Percentiles rank a stretch among this genome's conserved stretches.
Conservation (phyloP, 495 filamentous ascomycete species). For the Penicillium atrosanguineum region DNA sequence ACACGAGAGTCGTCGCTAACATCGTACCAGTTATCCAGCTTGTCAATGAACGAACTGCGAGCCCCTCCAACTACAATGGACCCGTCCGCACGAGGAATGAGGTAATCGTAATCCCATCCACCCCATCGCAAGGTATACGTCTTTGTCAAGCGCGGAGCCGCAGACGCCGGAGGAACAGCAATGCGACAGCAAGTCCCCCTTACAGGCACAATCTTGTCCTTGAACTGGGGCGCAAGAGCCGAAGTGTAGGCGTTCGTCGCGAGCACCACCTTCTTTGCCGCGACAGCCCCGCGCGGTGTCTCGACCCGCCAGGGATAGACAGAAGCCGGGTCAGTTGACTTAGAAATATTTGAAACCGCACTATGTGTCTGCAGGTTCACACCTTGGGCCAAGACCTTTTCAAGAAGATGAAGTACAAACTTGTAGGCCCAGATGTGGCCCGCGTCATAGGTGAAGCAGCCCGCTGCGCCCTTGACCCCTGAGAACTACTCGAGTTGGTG, state of each 20-base stretch:
- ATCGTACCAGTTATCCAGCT: conserved; percentile 45
- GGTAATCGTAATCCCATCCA: conserved; percentile 43
- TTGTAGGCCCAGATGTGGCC: conserved; percentile 78
- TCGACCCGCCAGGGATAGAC: conserved; percentile 38
- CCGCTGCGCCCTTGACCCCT: conserved; percentile 46
- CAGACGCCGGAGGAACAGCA: conserved; percentile 20
- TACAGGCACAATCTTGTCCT: conserved; percentile 72
- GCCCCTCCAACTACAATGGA: conserved; percentile 55
- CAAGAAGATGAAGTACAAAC: conserved; percentile 65
- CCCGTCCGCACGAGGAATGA: conserved; percentile 49
- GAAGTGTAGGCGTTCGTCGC: conserved; percentile 82
- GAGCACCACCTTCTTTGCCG: conserved; percentile 61
- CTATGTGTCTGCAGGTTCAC: conserved; percentile 82
- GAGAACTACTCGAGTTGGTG: conserved; percentile 27
- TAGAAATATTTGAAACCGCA: conserved; percentile 50
- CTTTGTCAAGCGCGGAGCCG: conserved; percentile 14
- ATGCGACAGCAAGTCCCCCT: conserved; percentile 49
- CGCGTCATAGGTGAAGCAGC: conserved; percentile 39
- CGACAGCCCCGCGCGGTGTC: conserved; percentile 63
- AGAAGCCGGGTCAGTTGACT: conserved; percentile 12
- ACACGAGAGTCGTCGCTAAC: conserved; percentile 48
- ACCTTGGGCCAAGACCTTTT: conserved; percentile 48
- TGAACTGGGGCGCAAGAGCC: conserved; percentile 63
- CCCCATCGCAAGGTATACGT: conserved; percentile 30
- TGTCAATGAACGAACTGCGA: conserved; percentile 29